Evolutionary conservation across 768 basidiomycete species (phyloP), one percentile per base, ranked within the genome.

Genomic region (Boletales sp.): DNA sequence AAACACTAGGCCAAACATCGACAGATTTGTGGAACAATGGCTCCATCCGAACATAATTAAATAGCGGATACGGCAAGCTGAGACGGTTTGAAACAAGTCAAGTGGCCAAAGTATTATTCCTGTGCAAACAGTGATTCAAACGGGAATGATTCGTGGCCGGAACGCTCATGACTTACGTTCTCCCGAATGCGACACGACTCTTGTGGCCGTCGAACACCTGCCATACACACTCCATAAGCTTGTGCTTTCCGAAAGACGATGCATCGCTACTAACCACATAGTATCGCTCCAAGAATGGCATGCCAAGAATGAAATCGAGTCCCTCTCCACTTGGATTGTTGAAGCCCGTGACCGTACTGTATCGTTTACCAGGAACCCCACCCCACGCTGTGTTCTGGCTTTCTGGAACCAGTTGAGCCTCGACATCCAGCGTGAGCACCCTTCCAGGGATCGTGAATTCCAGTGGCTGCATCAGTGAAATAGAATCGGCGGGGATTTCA

Each of bases 131-230:
- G 24, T 24, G 5, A 5, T 24, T 24, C 5, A 5, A 24, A 24
- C 24, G 3, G 24, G 24, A 24, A 24, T 24, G 24, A 24, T 24
- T 24, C 24, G 24, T 24, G 24, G 24, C 24, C 24, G 24, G 24
- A 24, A 24, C 24, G 24, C 3, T 24, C 24, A 24, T 24, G 32
- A 34, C 32, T 15, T 34, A 34, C 32, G 32, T 34, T 15, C 11
- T 11, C 15, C 45, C 65, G 38, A 61, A 61, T 19, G 59, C 62
- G 40, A 62, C 40, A 2, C 50, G 55, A 10, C 48, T 48, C 0
- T 38, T 45, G 15, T 64, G 55, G 14, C 42, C 10, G 40, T 64
- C 61, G 18, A 64, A 64, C 5, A 62, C 53, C 62, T 62, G 27
- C 9, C 36, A 38, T 30, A 35, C 17, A 8, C 14, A 15, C 0